Evolutionary conservation across 2,329 filamentous ascomycete species (phyloP), one percentile per base, ranked within the genome.

Genomic region (Chalara sp.): DNA sequence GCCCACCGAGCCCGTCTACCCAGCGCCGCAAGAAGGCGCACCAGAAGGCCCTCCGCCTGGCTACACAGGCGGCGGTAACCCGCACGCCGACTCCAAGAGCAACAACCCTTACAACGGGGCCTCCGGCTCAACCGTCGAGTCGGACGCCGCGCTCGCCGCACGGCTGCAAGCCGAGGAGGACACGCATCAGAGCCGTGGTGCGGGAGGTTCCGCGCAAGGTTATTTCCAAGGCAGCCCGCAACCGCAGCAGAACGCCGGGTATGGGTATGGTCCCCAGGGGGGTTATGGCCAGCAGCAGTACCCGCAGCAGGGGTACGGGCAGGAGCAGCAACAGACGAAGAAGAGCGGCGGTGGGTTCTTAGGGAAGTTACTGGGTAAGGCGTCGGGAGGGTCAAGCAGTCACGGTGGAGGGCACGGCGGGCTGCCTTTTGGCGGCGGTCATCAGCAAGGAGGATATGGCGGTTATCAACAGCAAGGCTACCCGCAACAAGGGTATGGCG

Each of bases 81-180:
- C 87, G 2, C 6, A 11, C 6, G 10, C 41, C 10, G 41, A 28
- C 21, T 7, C 6, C 43, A 13, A 29, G n/a, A 28, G 10, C 13
- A 29, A 11, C 13, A 45, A 45, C 13, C 35, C 35, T 1, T 92
- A 87, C 70, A 72, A 76, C 21, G 21, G 21, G 21, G 2, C 21
- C 21, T 31, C 55, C 30, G 37, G 47, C 6, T 52, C 48, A 13
- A 49, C 46, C 32, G 33, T 47, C n/a, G 79, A 79, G 52, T 83
- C 86, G 44, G 89, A 95, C 64, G 89, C 86, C 53, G 77, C 76
- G 30, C 72, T 91, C 7, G 90, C 91, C 6, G 78, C 87, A 40
- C 80, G 83, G 63, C 73, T 96, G 41, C 91, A 96, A 67, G 86
- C 86, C 43, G 87, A 96, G 68, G 90, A 96, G 68, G 78, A 95